phyloP scores from a whole-genome alignment of 2,329 filamentous ascomycete species.

The Orbilia blumenaviensis region DNA sequence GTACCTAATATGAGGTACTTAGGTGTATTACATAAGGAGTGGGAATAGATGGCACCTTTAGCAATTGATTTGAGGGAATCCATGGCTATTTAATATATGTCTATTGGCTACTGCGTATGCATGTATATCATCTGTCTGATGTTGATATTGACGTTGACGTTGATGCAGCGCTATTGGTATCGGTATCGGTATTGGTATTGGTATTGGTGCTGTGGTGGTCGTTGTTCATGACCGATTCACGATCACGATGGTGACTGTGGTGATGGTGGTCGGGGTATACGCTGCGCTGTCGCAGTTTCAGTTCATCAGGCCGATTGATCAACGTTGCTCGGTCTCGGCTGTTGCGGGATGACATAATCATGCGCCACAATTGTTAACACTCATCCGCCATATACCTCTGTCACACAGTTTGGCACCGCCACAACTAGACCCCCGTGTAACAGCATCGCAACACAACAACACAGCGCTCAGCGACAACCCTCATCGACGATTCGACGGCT shows the following conservation, averaged over 20 bases:
- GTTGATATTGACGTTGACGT: not conserved
- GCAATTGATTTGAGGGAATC: slow-evolving; percentile 61
- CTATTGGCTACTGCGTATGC: too few species aligned
- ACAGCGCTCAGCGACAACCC: not conserved
- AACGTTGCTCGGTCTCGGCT: not conserved
- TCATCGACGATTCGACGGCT: not conserved
- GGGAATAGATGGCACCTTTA: slow-evolving; percentile 60
- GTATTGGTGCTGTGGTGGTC: not conserved
- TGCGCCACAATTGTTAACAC: not conserved
- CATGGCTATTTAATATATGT: too few species aligned
- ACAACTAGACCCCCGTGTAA: slow-evolving; percentile 17
- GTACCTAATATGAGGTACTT: too few species aligned
- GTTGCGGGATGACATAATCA: slow-evolving; percentile 8
- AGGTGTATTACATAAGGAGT: too few species aligned
- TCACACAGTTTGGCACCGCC: slow-evolving; percentile 3
- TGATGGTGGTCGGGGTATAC: not conserved
- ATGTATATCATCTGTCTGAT: not conserved
- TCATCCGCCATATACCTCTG: not conserved
- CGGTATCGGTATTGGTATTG: too few species aligned
- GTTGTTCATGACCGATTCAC: not conserved
- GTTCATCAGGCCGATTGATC: too few species aligned
- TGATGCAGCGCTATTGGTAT: too few species aligned
- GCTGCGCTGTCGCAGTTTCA: not conserved
- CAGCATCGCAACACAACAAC: slow-evolving; percentile 36
- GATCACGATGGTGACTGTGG: not conserved